Evolutionary conservation across 2,329 filamentous ascomycete genomes (phyloP), one percentile per base, ranked within the genome.

Genomic region (Amauroascus niger): DNA sequence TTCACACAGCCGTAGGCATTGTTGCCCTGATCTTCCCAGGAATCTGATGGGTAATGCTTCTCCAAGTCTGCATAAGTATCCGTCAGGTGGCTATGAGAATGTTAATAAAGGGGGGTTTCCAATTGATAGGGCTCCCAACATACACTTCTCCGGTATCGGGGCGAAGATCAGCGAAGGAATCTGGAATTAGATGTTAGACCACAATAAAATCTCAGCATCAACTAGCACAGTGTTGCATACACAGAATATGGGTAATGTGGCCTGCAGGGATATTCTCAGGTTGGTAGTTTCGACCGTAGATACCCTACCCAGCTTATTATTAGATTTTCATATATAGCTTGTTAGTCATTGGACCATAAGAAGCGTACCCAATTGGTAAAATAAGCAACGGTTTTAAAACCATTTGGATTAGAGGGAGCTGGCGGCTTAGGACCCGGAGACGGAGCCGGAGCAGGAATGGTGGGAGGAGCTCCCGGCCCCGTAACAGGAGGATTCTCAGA

Each of bases 121-220:
- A 13, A 20, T n/a, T 16, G 20, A 33, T 24, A 26, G 18, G 11
- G n/a, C 13, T 14, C 11, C 14, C n/a, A 22, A 35, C 53, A 20
- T 55, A 86, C 69, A 94, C 88, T 70, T 94, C 87, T 49, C 90
- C 91, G 32, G 79, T 82, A 5, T 91, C 87, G 2, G 83, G 77
- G 3, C 81, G 79, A 55, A 95, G 80, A 67, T 96, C 94, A 64
- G 88, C 91, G 71, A 97, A 97, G 9, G 90, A 79, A 63, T 96
- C 55, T 57, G 18, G n/a, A 39, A 16, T 4, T 3, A 11, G n/a
- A 39, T 5, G 22, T 52, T 50, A 52, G 46, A 32, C 26, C 24
- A 13, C 33, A 14, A 9, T 14, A 14, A 35, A 33, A 18, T n/a
- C 9, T 35, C n/a, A 44, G 16, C 47, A 30, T 7, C 9, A 22